Conservation (phyloP, 2,329 filamentous ascomycete genomes). For the Ceratocystis smalleyi region DNA sequence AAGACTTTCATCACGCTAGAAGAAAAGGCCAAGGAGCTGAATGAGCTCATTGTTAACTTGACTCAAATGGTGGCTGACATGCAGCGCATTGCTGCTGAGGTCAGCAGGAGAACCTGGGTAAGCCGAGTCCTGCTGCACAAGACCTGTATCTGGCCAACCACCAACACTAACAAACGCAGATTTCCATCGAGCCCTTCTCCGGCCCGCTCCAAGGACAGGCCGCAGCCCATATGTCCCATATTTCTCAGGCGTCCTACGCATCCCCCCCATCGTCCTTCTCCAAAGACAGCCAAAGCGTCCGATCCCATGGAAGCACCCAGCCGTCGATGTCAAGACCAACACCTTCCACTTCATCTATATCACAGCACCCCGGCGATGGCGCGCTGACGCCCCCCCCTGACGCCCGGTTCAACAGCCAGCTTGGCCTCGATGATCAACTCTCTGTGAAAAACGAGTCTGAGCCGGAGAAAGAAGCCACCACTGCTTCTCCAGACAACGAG, state of each 20-base stretch:
- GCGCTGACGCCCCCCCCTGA: conserved; percentile 15
- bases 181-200: conserved; percentile 13
- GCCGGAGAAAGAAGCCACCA: neutral
- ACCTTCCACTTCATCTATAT: conserved; percentile 8
- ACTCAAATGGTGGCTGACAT: conserved; percentile 71
- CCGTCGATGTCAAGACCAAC: conserved; percentile 7
- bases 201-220: conserved; percentile 10
- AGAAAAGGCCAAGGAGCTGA: conserved; percentile 51
- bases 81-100: conserved; percentile 67
- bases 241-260: conserved; percentile 12
- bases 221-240: conserved; percentile 13
- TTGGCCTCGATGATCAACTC: conserved; percentile 12
- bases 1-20: conserved; percentile 64
- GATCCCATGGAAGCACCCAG: conserved; percentile 10
- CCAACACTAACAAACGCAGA: conserved; percentile 6
- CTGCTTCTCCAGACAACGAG: conserved; percentile 7
- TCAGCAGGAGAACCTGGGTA: conserved; percentile 64
- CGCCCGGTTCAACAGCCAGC: neutral
- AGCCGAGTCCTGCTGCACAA: conserved; percentile 22
- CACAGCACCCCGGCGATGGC: conserved; percentile 10
- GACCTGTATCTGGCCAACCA: neutral
- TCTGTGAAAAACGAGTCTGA: conserved; percentile 4
- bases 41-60: conserved; percentile 40
- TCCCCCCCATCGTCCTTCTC: conserved; percentile 11
- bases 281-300: conserved; percentile 9